Evolutionary conservation across 768 basidiomycete species (phyloP), one percentile per base, ranked within the genome.

Genomic region (Psilocybe tampanensis): DNA sequence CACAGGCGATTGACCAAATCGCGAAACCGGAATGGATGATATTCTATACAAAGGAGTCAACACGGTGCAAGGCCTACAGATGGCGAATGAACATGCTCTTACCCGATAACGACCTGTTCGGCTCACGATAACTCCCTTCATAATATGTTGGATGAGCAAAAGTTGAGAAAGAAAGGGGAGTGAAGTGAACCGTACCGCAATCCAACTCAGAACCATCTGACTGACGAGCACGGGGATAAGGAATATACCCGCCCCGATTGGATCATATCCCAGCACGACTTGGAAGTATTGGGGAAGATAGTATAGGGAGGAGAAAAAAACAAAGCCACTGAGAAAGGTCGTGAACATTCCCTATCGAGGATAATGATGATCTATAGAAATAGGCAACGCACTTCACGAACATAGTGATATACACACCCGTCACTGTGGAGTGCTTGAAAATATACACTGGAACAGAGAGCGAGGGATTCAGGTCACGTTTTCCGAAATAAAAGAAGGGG

Each of bases 221-320:
- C 81, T 82, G 17, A 88, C 74, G 11, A 92, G 77, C 18, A 90
- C 74, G 0, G 90, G 89, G 8, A 94, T 80, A 0, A 91, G 76
- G 63, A 90, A 85, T 2, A 89, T 63, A 33, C 65, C 76, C 7
- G 78, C 77, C 9, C 77, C 80, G 42, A 90, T 83, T 0, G 90
- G 85, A 8, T 82, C 80, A 58, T 81, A 84, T 4, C 84, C 85
- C n/a, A 86, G 70, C 3, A 82, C 86, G 8, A 89, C 82, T 71
- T 91, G 89, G 71, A 90, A 88, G 66, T 83, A 90, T 60, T 88
- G 85, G 1, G 91, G 89, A 0, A 92, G 77, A 63, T 89, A 90
- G 68, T 84, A 90, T 12, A 89, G 66, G 8, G 86, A 80, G 17
- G 83, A 86, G 69, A 80, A 85, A 67, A 84, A 86, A 2, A 85